Evolutionary conservation across 768 basidiomycete genomes (phyloP).

Genomic region (Leccinum pellstonianum): DNA sequence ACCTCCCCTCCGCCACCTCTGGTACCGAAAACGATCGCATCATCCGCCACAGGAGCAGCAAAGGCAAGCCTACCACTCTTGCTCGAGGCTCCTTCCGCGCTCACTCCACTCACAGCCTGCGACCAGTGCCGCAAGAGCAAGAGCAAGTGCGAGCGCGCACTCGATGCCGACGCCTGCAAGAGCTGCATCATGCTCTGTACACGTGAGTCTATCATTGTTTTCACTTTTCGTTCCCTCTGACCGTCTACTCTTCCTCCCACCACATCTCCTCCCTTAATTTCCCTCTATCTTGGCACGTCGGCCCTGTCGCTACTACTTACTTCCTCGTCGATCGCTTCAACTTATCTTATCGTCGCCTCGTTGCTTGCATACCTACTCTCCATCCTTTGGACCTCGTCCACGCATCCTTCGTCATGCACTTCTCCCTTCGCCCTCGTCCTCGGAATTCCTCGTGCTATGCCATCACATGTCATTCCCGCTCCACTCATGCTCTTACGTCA

Average conservation of each 20-base stretch:
- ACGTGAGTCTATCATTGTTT: constrained; percentile 43
- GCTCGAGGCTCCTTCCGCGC: neutral
- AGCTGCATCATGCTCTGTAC: constrained; percentile 74
- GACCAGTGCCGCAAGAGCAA: constrained; percentile 89
- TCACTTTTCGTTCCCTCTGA: constrained; percentile 10
- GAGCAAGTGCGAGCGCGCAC: constrained; percentile 79
- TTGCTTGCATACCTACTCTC: neutral
- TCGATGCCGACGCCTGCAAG: constrained; percentile 64
- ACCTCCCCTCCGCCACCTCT: constrained; percentile 35
- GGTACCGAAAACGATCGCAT: constrained; percentile 42
- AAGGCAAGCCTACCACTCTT: constrained; percentile 46
- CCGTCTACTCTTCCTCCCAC: constrained; percentile 2
- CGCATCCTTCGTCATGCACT: constrained; percentile 9
- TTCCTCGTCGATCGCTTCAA: constrained; percentile 7
- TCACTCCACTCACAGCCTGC: constrained; percentile 55
- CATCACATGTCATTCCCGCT: neutral
- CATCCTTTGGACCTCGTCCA: constrained; percentile 5
- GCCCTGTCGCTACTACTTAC: neutral
- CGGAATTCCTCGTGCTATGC: too few species aligned
- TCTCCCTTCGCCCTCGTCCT: constrained; percentile 7
- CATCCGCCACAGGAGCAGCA: constrained; percentile 72
- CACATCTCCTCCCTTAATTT: neutral
- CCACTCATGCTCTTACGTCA: constrained; percentile 27
- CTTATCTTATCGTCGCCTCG: constrained; percentile 5
- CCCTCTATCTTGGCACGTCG: constrained; percentile 1